Conservation (phyloP, 495 filamentous ascomycete genomes). For the Penicillium cosmopolitanum region DNA sequence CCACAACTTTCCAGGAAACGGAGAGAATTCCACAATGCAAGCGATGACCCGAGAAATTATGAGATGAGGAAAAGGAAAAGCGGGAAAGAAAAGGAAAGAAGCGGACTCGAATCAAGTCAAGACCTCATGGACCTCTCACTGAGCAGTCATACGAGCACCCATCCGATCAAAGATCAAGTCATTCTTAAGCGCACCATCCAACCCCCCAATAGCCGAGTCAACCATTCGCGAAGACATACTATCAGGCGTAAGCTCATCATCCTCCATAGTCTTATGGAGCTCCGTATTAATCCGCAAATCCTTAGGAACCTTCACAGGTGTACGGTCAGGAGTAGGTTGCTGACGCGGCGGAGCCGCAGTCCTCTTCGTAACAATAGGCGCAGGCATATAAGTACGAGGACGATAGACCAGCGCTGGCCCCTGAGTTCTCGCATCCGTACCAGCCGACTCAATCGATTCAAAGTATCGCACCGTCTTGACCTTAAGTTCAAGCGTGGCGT, state of each 20-base stretch:
- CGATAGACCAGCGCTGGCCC: slow-evolving; percentile 57
- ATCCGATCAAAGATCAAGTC: slow-evolving; percentile 50
- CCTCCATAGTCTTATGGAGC: slow-evolving; percentile 41
- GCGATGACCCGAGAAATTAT: slow-evolving; percentile 7
- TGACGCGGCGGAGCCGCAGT: slow-evolving; percentile 14
- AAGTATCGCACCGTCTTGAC: slow-evolving; percentile 82
- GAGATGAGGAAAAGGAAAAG: background rate
- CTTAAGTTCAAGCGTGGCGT: slow-evolving; percentile 80
- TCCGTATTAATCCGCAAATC: slow-evolving; percentile 52
- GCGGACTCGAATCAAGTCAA: background rate
- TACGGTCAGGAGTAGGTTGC: slow-evolving; percentile 31
- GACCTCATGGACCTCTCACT: slow-evolving; percentile 17
- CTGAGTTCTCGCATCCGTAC: slow-evolving; percentile 57
- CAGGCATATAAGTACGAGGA: slow-evolving; percentile 44
- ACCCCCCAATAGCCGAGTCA: slow-evolving; percentile 53
- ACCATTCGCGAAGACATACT: slow-evolving; percentile 69
- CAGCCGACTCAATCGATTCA: slow-evolving; percentile 66
- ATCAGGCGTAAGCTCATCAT: slow-evolving; percentile 64
- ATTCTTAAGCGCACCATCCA: slow-evolving; percentile 44
- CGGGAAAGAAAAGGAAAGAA: slow-evolving; percentile 2
- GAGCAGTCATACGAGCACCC: slow-evolving; percentile 42
- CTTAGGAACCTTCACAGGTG: slow-evolving; percentile 42
- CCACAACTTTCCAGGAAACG: slow-evolving; percentile 14
- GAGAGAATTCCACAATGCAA: slow-evolving; percentile 1
- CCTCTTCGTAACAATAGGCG: slow-evolving; percentile 34